Percentiles rank a stretch among this genome's conserved stretches.
These are phyloP conservation scores for Colletotrichum trifolii DNA, from an alignment of 2,329 filamentous ascomycete genomes.

Conservation along the genomic window DNA sequence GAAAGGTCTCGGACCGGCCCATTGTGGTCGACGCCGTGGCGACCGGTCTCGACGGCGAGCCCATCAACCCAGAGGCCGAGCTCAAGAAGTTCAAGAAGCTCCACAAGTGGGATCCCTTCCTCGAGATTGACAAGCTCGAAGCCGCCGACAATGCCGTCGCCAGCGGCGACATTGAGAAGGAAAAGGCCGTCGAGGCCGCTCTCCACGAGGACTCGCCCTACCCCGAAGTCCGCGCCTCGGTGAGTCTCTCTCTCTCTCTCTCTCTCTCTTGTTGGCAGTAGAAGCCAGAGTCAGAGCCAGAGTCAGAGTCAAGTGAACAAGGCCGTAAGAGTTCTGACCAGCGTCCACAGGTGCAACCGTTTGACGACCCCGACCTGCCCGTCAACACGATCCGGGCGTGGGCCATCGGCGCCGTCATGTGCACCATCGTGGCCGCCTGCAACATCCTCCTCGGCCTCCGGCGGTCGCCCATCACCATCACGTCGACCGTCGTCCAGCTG, in stretches of 20 bases:
- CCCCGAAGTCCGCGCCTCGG: conserved; percentile 55
- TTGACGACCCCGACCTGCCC: conserved; percentile 61
- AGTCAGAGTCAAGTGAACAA: rapidly evolving
- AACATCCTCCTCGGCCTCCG: conserved; percentile 65
- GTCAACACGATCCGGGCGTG: conserved; percentile 70
- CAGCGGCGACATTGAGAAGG: conserved; percentile 57
- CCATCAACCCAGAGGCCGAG: conserved; percentile 50
- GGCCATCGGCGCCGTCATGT: conserved; percentile 66
- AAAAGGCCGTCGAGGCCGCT: conserved; percentile 57
- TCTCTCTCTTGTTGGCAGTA: background rate
- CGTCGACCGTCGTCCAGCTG: conserved; percentile 66
- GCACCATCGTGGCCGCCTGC: conserved; percentile 66
- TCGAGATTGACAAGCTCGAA: conserved; percentile 64
- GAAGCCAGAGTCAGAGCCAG: rapidly evolving
- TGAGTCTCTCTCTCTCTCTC: conserved; percentile 32
- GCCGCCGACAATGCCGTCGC: conserved; percentile 60
- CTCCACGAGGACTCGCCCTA: conserved; percentile 67
- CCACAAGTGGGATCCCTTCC: conserved; percentile 68
- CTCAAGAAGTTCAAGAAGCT: conserved; percentile 58
- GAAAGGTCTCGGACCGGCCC: conserved; percentile 57
- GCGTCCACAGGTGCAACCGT: conserved; percentile 20
- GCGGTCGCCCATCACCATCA: conserved; percentile 62
- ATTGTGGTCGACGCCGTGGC: conserved; percentile 49
- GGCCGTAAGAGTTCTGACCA: conserved; percentile 28
- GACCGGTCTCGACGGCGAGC: conserved; percentile 50